Evolutionary conservation across 208 protist genomes (phyloP), one percentile per base, ranked within the genome.

Genomic region (Blechomonas ayalai): DNA sequence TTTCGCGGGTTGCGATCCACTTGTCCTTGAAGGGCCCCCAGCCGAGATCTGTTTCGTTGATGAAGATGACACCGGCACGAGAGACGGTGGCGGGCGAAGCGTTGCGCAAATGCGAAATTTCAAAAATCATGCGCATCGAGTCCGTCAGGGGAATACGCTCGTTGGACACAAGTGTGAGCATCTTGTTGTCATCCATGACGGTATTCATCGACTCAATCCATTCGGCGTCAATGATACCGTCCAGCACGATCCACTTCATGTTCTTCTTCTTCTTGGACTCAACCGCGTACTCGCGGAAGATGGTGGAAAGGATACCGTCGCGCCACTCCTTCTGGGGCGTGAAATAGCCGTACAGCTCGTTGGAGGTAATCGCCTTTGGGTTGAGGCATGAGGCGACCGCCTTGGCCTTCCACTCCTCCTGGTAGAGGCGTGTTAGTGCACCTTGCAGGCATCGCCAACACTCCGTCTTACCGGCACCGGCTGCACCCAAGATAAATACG

Each of bases 151-250:
- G 95, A 57, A 99, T 99, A 59, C 97, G 93, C 61, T 99, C 97
- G 57, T 99, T 99, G 15, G 84, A 97, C 34, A 97, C 97, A 4
- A 99, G 82, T 32, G 97, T 99, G 26, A 99, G 79, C 74, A 99
- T 97, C 69, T 98, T 99, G 71, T 99, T 98, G 66, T 98, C 95
- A 67, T 98, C 95, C 94, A 99, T 99, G 23, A 98, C 97, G 25
- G 97, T 99, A 82, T 99, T 99, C 85, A 99, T 95, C 22, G 96
- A 98, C 71, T 99, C 97, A 66, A 99, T 99, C 97, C 97, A 99
- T 62, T 97, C 91, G 1, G 97, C 87, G 68, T 99, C 97, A 50
- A 99, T 98, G 77, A 99, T 96, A 56, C 90, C 97, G 64, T 99
- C 97, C 23, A 99, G 77, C 13, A 99, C 91, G 39, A 99, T 97